These are phyloP conservation scores for Ceriops decandra DNA, from an alignment of 345 rosid genomes.

Conservation along the genomic window DNA sequence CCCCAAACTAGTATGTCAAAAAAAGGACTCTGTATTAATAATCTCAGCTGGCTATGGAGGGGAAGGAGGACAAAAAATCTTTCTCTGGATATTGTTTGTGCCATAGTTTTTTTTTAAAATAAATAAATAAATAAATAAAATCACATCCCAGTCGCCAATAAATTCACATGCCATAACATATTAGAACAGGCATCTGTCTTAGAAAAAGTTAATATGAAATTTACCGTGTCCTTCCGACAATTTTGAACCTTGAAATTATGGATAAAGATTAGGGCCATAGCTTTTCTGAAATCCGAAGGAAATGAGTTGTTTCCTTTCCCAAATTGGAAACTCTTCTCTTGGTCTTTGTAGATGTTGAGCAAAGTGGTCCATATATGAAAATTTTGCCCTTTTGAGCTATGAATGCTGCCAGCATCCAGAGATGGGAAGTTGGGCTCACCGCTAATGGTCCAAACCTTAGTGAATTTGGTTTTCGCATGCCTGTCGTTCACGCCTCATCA, in stretches of 20 bases:
- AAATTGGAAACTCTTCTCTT: background rate
- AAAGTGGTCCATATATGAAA: background rate
- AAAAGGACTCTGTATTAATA: too few species aligned
- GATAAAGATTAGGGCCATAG: too few species aligned
- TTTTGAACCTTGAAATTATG: too few species aligned
- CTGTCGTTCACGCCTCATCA: too few species aligned
- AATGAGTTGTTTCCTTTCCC: too few species aligned
- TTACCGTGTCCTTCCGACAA: too few species aligned
- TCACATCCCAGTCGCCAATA: background rate
- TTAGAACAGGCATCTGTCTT: background rate
- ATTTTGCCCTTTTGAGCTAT: background rate
- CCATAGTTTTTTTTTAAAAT: background rate
- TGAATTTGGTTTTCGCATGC: too few species aligned
- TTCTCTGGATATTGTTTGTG: background rate
- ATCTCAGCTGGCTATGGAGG: background rate
- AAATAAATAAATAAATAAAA: background rate
- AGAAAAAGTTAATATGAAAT: background rate
- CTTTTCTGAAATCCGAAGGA: too few species aligned
- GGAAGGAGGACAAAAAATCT: background rate
- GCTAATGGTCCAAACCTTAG: background rate
- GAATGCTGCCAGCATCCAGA: constrained; percentile 3
- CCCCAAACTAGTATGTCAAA: too few species aligned
- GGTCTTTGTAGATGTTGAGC: background rate
- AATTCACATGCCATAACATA: background rate
- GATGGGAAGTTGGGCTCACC: background rate